phyloP scores from a whole-genome alignment of 2,329 filamentous ascomycete species.

The Metarhizium humberi region DNA sequence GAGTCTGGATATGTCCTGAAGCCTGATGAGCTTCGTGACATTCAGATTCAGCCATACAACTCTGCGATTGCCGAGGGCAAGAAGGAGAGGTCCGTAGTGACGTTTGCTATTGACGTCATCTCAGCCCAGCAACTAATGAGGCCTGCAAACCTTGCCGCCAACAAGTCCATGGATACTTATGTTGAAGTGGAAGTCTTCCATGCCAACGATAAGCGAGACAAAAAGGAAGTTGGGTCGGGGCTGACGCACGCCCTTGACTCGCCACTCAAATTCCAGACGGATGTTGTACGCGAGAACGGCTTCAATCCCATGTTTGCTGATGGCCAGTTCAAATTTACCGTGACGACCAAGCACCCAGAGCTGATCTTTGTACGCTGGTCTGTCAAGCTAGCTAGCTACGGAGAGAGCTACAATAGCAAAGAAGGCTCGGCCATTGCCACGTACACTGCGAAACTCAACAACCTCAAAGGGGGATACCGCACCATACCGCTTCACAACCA shows the following conservation, averaged over 20 bases:
- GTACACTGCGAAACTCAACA: conserved; percentile 86
- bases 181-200: conserved; percentile 92
- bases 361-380: conserved; percentile 90
- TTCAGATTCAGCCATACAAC: conserved; percentile 47
- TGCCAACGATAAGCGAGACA: conserved; percentile 87
- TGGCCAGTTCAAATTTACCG: conserved; percentile 65
- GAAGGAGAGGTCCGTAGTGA: conserved; percentile 71
- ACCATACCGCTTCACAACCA: conserved; percentile 83
- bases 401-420: conserved; percentile 50
- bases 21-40: conserved; percentile 72
- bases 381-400: conserved; percentile 77
- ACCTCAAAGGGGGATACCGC: conserved; percentile 83
- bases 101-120: conserved; percentile 79
- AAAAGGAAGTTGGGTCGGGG: conserved; percentile 62
- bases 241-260: conserved; percentile 35
- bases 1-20: conserved; percentile 90
- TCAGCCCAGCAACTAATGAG: conserved; percentile 93
- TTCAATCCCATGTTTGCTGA: conserved; percentile 81
- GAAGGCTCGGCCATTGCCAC: conserved; percentile 65
- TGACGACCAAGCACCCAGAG: conserved; percentile 91
- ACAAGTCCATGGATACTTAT: conserved; percentile 78
- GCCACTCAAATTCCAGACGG: conserved; percentile 70
- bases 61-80: conserved; percentile 47
- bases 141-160: conserved; percentile 60
- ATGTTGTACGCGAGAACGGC: conserved; percentile 76